Base-by-base conservation (phyloP, 2,329 filamentous ascomycete species). In the Pezicula radicicola region DNA sequence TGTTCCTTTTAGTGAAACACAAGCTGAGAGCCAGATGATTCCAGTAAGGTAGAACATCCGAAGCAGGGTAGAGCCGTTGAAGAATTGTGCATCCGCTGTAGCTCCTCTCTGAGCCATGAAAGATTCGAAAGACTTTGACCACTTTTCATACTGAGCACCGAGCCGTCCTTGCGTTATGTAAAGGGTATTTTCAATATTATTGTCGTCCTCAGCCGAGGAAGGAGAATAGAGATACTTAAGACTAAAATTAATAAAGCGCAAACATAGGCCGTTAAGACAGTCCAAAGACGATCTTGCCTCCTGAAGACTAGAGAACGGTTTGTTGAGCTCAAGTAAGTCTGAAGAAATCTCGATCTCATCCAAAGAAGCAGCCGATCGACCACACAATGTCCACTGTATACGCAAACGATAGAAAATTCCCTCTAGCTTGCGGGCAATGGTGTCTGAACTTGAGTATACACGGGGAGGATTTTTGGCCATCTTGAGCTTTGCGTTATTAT, bases 61-160 rank as follows among this genome's bases (percentile, higher is more conserved):
- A 18, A 40, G 37, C 2, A 40, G 37, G 15, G 37, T 40, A 15
- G 37, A n/a, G 15, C 37, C 19, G 9, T 40, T 40, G 7, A 10
- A 3, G 19, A 40, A 40, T n/a, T n/a, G 6, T 8, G 37, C 6
- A n/a, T 40, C 37, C 13, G 60, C 55, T 1, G 54, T 39, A 61
- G 33, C 4, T 48, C n/a, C 13, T 33, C 41, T 28, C 8, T 48
- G 18, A 40, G 37, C 16, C 49, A 36, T 5, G 33, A 13, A 19
- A 5, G 8, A 16, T 42, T 41, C 21, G 37, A 40, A 40, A 10
- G n/a, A 5, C 7, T 40, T 18, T 2, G 13, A 40, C 37, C 37
- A 40, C 2, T 16, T 7, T 8, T 40, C 37, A 3, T 16, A 40
- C 19, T 16, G 37, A 40, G n/a, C 7, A 13, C 37, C 6, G 13